Evolutionary conservation across 768 basidiomycete species (phyloP).

Genomic region (Zangia roseola): DNA sequence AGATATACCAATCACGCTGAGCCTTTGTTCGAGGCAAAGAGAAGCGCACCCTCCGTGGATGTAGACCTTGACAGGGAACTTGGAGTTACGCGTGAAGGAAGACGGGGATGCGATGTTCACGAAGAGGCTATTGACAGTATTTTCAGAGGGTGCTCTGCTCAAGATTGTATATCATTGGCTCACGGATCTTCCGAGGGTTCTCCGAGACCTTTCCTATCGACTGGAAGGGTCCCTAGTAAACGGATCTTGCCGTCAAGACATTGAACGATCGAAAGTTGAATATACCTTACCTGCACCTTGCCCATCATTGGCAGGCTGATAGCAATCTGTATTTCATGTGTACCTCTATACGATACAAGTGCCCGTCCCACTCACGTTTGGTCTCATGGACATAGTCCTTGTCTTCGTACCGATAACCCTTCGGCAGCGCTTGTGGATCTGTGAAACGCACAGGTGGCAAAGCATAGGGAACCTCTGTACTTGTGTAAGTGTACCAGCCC

Average conservation of each 20-base stretch:
- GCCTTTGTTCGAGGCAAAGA: background rate
- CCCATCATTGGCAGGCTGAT: conserved; percentile 64
- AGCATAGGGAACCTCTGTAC: conserved; percentile 70
- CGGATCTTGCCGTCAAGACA: background rate
- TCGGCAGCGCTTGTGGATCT: conserved; percentile 58
- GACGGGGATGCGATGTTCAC: conserved; percentile 63
- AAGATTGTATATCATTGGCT: background rate
- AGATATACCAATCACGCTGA: background rate
- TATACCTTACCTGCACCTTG: conserved; percentile 53
- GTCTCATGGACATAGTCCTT: conserved; percentile 63
- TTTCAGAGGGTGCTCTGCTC: background rate
- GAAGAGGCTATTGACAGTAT: conserved; percentile 46
- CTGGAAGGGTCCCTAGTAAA: conserved; percentile 41
- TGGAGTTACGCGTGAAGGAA: conserved; percentile 37
- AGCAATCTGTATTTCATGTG: conserved; percentile 42
- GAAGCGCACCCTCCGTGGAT: conserved; percentile 68
- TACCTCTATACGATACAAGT: background rate
- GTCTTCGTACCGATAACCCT: conserved; percentile 51
- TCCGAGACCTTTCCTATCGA: conserved; percentile 66
- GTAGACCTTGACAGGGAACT: conserved; percentile 69
- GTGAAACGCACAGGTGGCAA: conserved; percentile 62
- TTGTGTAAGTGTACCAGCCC: background rate
- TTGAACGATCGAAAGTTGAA: background rate
- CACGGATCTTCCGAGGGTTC: conserved; percentile 72
- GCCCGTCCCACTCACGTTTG: conserved; percentile 43